Evolutionary conservation across 2,329 filamentous ascomycete species (phyloP), one percentile per base, ranked within the genome.

Genomic region (Diaporthe velutina): DNA sequence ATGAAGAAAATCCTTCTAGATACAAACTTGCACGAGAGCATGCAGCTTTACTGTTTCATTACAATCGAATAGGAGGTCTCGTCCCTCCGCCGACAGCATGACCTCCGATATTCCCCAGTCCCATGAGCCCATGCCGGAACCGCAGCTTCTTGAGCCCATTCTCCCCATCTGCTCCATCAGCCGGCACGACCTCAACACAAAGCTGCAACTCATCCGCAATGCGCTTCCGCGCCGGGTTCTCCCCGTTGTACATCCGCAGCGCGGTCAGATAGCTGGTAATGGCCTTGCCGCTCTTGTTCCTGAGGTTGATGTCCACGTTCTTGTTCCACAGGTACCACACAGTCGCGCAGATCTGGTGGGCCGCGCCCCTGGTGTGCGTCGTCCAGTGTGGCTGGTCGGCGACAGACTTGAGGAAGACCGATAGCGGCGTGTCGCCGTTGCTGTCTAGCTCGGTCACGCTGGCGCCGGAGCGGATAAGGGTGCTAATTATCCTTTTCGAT

Each of bases 261-360:
- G 71, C 71, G 1, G 30, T 33, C 35, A 74, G 67, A 15, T 74
- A 74, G 45, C 50, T 57, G 25, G 42, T 48, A 33, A 74, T 48
- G 38, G 73, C 55, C 57, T 74, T 74, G 45, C 73, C 73, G 25
- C 33, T 52, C 15, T 66, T 71, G 45, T 74, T 74, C 48, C 52
- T 57, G 28, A 30, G 45, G 48, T 54, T 71, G 67, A 74, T 19
- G 38, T 74, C 73, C 30, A 74, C 38, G 9, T 74, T 58, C 13
- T 55, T 71, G n/a, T 54, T 72, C 73, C 73, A 74, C 25, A 74
- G 57, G 19, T 66, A 72, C 73, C 73, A 74, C 19, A 74, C 52
- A 1, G 66, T 48, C 15, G 30, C 35, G 48, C 50, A 55, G 19
- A 71, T n/a, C 15, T 25, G 25, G 12, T 25, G 38, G 2, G 40